Base-by-base conservation (phyloP, 2,329 filamentous ascomycete species). In the Cladobotryum mycophilum region DNA sequence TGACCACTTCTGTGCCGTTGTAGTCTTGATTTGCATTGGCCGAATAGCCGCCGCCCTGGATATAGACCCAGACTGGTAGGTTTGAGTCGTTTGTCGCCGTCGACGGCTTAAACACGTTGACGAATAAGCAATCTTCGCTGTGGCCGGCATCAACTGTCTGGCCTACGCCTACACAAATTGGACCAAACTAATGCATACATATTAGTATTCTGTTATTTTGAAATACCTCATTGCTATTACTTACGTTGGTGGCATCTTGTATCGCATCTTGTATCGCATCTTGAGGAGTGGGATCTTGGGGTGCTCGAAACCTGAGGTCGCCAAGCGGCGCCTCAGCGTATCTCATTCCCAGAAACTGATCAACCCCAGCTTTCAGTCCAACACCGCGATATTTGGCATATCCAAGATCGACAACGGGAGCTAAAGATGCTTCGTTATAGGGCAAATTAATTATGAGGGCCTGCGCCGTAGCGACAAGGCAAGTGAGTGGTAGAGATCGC, bases 311-410 rank as follows among this genome's bases (percentile, higher is more conserved):
- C 48, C 79, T 70, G 34, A 79, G 64, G 37, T 76, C 65, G 2
- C 70, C 74, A 0, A 74, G 50, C 5, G 79, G 78, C n/a, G 77
- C 66, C 13, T 70, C 67, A 11, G 79, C 79, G 59, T 74, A 82
- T 41, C 76, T 74, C 61, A 76, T 64, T 12, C 75, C 75, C 3
- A 75, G 64, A 58, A 71, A 79, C 57, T 74, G 65, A 45, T 67
- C 68, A 30, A 78, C 66, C n/a, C 66, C 68, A 25, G 61, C 67
- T 20, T 59, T 55, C 4, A 73, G 63, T 3, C 61, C 56, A 3
- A 61, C 60, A 25, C 75, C 75, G 20, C 67, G 64, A 49, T 76
- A 78, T 22, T 60, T 60, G n/a, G 73, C 67, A 52, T 78, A 76
- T 25, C 67, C 69, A 18, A 77, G 64, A 54, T 76, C 66, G 43